A percentile compares a stretch with the other conserved stretches of the same genome.
These are phyloP conservation scores for Corymbia calophylla DNA, from an alignment of 441 rosid species.

Conservation along the genomic window DNA sequence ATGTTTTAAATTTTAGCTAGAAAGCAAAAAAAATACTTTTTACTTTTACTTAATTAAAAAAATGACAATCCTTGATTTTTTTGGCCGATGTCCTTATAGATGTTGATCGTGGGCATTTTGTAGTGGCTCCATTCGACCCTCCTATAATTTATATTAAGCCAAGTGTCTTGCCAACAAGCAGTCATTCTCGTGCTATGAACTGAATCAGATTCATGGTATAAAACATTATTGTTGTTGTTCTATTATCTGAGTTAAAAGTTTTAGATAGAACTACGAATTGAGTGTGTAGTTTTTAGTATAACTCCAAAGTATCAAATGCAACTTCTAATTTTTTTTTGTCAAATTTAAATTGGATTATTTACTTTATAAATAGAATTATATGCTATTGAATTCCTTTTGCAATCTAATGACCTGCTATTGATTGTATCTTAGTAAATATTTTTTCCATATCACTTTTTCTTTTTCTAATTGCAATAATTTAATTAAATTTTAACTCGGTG, in stretches of 20 bases:
- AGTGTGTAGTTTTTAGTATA: neutral
- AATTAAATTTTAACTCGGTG: neutral
- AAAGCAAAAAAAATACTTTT: fast-evolving
- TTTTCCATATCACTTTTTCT: neutral
- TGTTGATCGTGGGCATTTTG: neutral
- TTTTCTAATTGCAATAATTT: neutral
- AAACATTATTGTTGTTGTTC: neutral
- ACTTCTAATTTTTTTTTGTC: neutral
- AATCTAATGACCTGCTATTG: neutral
- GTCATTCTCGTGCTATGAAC: neutral
- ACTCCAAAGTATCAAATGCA: neutral
- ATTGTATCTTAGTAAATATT: neutral
- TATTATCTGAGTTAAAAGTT: neutral
- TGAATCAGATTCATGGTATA: neutral
- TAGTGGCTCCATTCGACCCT: neutral
- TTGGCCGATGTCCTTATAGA: neutral
- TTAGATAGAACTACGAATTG: neutral
- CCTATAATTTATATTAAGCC: neutral
- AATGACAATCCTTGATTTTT: no score
- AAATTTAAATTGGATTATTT: neutral
- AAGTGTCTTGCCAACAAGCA: neutral
- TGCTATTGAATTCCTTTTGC: neutral
- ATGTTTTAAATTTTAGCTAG: neutral
- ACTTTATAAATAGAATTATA: neutral
- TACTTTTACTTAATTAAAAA: neutral